Base-by-base conservation (phyloP, 768 basidiomycete genomes). In the Suillus subalutaceus region DNA sequence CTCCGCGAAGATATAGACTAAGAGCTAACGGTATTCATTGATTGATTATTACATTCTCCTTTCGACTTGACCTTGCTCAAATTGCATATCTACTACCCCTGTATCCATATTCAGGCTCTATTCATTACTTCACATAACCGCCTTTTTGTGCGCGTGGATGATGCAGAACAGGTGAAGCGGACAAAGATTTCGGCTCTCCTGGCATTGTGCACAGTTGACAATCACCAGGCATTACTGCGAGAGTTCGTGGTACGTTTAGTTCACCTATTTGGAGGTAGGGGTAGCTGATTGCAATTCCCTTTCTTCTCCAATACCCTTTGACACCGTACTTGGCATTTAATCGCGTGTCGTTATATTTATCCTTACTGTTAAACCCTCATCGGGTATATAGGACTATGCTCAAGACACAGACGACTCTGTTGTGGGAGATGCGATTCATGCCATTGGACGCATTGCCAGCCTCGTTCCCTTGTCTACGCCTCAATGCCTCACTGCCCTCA, bases 171-270 rank as follows among this genome's bases (percentile, higher is more conserved):
- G 67, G 86, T 89, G 26, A 94, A 96, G 74, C 82, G 82, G 70
- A 83, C 86, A 66, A 97, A 98, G 77, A 85, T 98, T 53, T 83
- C 82, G 32, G 80, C 96, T 6, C 78, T 99, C 62, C 79, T 90
- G n/a, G 82, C 81, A 26, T 72, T 98, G 9, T 81, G 91, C 60
- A 86, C 82, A 32, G 69, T 77, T 37, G 89, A 92, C 46, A 96
- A 90, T 69, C 87, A 90, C 64, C 83, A 87, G 50, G 80, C 84
- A 0, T 84, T 97, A 12, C 79, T 99, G 68, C 83, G 89, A 30
- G 97, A 99, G 73, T 89, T 97, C 69, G 88, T 91, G 67, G 96
- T 97, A 65, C 65, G 91, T 81, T 56, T 53, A 30, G 18, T 44
- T 43, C 10, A 60, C 18, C 26, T 43, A 13, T 60, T 43, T 30